Evolutionary conservation across 2,329 filamentous ascomycete species (phyloP), one percentile per base, ranked within the genome.

Genomic region (Blastomyces parvus): DNA sequence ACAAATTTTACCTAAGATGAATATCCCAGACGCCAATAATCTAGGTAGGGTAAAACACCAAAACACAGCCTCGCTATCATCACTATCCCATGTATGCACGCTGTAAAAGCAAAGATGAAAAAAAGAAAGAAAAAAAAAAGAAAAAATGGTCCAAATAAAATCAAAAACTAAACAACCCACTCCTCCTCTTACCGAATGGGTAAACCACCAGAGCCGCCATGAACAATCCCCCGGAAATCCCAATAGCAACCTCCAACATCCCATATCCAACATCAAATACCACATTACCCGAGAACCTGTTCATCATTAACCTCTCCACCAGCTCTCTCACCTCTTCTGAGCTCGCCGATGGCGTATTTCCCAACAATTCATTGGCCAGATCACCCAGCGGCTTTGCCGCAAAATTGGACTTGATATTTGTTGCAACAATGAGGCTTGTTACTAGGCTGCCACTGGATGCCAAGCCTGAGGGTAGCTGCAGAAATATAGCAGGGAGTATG

Each of bases 401-500:
- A 22, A 69, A 42, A 38, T 22, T 66, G 9, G 6, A 17, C 38
- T 56, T 61, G 17, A 59, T 48, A 50, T 59, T 61, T 1, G 48
- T 59, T 42, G 64, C 46, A 27, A 69, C 66, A 11, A 80, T 80
- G 55, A 87, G 77, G 17, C 84, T 84, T 0, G 79, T 77, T 1
- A 87, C 79, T 22, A 87, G 71, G 4, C 78, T 81, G 0, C 84
- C 84, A 61, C 78, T 81, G 1, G 85, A 84, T 2, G 84, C 82
- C 2, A 87, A 75, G 1, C 84, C 84, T 2, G 80, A 83, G 0
- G 84, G 84, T 0, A 87, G 84, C 64, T 86, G 83, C 1, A 86
- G 83, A 66, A 95, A 95, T 66, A 96, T 95, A 5, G 88, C 91
- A 0, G 91, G 91, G 11, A 96, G 78, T 81, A 96, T 90, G 1